phyloP scores from a whole-genome alignment of 192 early-diverging fungal species.

The Backusella circina region DNA sequence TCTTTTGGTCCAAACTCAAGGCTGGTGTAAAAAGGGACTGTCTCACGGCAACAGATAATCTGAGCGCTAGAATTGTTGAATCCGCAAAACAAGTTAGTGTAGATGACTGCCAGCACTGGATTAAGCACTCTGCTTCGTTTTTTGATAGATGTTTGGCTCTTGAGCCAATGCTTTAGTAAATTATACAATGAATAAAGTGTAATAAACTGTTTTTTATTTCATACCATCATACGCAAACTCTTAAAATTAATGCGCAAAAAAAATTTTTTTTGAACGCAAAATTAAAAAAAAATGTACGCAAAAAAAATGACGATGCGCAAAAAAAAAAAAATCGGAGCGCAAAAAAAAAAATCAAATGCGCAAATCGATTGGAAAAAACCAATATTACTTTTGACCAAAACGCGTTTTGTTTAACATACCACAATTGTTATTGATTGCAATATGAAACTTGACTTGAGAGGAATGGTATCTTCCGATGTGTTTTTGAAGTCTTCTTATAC shows the following conservation, averaged over 20 bases:
- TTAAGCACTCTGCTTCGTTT: neutral
- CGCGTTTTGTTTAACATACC: neutral
- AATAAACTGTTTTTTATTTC: no score
- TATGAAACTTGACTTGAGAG: neutral
- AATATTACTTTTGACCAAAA: no score
- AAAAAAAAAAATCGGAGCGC: no score
- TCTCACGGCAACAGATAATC: conserved; percentile 3
- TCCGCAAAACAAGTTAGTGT: neutral
- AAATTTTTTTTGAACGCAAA: no score
- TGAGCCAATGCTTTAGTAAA: conserved; percentile 7
- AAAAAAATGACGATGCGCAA: no score
- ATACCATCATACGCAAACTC: no score
- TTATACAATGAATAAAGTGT: no score
- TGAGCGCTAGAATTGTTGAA: conserved; percentile 10
- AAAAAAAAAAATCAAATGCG: no score
- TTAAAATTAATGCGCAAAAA: no score
- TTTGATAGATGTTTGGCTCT: neutral
- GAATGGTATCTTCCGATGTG: neutral
- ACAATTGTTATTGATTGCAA: neutral
- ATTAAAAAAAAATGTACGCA: no score
- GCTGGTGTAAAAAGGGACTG: conserved; percentile 4
- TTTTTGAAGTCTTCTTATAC: neutral
- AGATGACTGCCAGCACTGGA: conserved; percentile 1
- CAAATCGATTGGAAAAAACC: no score
- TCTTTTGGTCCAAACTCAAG: conserved; percentile 31